Evolutionary conservation across 176 grass and related monocot genomes (phyloP), one percentile per base, ranked within the genome.

Genomic region (Oryza coarctata): DNA sequence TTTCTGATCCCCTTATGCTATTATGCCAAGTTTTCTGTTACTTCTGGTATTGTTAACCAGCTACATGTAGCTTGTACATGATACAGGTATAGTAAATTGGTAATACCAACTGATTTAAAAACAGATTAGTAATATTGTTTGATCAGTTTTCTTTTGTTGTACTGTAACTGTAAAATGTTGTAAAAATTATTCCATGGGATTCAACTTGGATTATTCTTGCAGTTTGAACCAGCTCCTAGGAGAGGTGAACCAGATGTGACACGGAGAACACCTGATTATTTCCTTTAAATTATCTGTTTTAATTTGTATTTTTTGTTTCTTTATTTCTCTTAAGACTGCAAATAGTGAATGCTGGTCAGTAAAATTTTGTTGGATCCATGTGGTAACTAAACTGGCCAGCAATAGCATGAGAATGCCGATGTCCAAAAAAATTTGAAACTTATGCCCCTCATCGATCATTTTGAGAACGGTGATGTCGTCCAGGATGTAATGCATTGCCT

Each of bases 201-300:
- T 68, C 11, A 60, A 57, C 22, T 80, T 43, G 25, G 12, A 39
- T 86, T 40, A 11, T 80, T 67, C 23, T 12, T 82, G 71, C 82
- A 90, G 85, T 90, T 92, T 83, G 91, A 94, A 18, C 87, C 91
- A 18, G 88, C 91, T 79, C 91, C 88, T 57, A 93, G 91, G 89
- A 93, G 91, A 87, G 91, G 91, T 34, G 91, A 93, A 82, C 91
- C 91, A 52, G 91, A 93, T 45, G 91, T 93, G 75, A 93, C 91
- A 29, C 87, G 91, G 41, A 90, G 91, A 80, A 93, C 91, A 73
- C 91, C 91, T 64, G 88, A 93, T 77, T 93, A 93, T 90, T 93
- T 93, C 68, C 91, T 93, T 65, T 93, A 83, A 93, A 35, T 86
- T 67, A 66, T 78, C 2, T 50, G 26, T 3, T 73, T 25, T 29